Percentiles rank a stretch among this genome's conserved stretches.
phyloP scores from a whole-genome alignment of 2,329 filamentous ascomycete species.

The Meredithiella fracta region DNA sequence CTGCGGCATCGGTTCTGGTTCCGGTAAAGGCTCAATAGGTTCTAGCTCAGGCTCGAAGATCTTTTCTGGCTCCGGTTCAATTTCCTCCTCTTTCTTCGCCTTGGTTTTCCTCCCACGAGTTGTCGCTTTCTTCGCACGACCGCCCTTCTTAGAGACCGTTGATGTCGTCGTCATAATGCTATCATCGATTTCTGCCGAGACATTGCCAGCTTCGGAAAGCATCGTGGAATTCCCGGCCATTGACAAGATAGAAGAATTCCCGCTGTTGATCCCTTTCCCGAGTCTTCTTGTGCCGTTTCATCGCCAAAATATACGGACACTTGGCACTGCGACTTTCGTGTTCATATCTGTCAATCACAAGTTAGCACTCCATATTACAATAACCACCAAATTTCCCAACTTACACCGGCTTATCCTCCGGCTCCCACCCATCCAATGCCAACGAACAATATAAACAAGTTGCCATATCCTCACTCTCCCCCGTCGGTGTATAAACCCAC shows the following conservation, averaged over 20 bases:
- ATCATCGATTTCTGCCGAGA: constrained; percentile 36
- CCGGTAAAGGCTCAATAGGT: neutral
- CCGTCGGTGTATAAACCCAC: constrained; percentile 80
- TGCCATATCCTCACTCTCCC: constrained; percentile 73
- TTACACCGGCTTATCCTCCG: constrained; percentile 72
- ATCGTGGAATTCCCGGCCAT: constrained; percentile 38
- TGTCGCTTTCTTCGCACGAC: constrained; percentile 36
- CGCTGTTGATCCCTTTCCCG: constrained; percentile 37
- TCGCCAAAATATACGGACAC: constrained; percentile 68
- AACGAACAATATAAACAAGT: constrained; percentile 84
- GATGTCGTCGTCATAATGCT: constrained; percentile 43
- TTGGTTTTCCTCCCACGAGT: constrained; percentile 26
- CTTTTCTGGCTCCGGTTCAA: neutral
- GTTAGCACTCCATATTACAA: neutral
- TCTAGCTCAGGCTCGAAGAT: neutral
- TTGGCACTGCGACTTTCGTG: constrained; percentile 63
- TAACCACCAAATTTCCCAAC: constrained; percentile 20
- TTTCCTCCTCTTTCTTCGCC: constrained; percentile 35
- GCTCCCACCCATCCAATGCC: constrained; percentile 87
- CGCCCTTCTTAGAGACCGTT: constrained; percentile 23
- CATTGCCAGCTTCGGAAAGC: constrained; percentile 28
- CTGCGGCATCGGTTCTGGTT: neutral
- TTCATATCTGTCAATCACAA: constrained; percentile 49
- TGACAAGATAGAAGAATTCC: constrained; percentile 53
- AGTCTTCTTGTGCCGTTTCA: constrained; percentile 39